Conservation (phyloP, 352 stramenopile species). For the Globisporangium solare region DNA sequence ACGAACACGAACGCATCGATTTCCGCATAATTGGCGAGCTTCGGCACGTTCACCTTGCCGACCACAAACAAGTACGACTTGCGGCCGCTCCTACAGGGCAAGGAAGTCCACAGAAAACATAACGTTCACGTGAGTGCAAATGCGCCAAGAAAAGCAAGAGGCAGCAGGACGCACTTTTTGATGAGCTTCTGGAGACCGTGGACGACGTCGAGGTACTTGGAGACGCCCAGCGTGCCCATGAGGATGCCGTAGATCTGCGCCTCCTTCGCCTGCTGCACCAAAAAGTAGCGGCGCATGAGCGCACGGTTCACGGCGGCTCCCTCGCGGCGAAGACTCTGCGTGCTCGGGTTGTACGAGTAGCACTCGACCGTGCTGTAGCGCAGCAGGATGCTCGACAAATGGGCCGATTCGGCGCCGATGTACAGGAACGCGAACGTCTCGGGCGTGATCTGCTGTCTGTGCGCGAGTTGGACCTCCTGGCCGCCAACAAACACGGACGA, state of each 20-base stretch:
- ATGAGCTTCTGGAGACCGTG: conserved; percentile 85
- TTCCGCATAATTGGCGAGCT: conserved; percentile 97
- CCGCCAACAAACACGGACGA: conserved; percentile 43
- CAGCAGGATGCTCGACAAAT: conserved; percentile 82
- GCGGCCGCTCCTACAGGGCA: conserved; percentile 70
- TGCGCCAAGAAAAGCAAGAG: neutral
- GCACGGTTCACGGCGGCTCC: conserved; percentile 61
- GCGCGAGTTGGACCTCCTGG: conserved; percentile 39
- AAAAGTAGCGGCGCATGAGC: conserved; percentile 64
- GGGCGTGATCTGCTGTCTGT: conserved; percentile 26
- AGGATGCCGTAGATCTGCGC: conserved; percentile 95
- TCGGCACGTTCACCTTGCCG: conserved; percentile 96
- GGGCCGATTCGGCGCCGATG: conserved; percentile 66
- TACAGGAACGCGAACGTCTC: conserved; percentile 59
- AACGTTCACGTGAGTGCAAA: neutral
- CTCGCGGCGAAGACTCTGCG: conserved; percentile 40
- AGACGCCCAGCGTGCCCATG: conserved; percentile 92
- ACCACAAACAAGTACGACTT: conserved; percentile 97
- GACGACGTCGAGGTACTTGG: conserved; percentile 91
- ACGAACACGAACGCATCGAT: conserved; percentile 97
- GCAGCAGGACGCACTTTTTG: conserved; percentile 48
- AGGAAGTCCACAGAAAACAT: conserved; percentile 3
- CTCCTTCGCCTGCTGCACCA: conserved; percentile 93
- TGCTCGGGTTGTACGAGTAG: conserved; percentile 67
- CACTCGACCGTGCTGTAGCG: conserved; percentile 64